Conservation (phyloP, 768 basidiomycete species). For the Paxillus rubicundulus region DNA sequence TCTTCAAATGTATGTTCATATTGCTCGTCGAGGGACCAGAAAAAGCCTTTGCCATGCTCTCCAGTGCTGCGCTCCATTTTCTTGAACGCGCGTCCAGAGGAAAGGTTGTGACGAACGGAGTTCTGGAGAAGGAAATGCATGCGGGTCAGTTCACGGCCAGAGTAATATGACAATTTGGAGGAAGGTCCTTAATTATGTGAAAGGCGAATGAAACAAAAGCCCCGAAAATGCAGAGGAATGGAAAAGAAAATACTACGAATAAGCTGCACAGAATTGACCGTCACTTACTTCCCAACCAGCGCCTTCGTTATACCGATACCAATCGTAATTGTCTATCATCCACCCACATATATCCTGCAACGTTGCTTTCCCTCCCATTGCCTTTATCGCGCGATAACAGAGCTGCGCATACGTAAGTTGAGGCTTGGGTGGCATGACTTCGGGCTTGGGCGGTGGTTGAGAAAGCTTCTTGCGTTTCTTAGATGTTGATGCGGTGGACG, state of each 20-base stretch:
- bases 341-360: conserved; percentile 89
- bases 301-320: conserved; percentile 83
- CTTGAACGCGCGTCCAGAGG: conserved; percentile 86
- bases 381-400: conserved; percentile 85
- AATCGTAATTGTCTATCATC: conserved; percentile 87
- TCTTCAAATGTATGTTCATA: conserved; percentile 67
- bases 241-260: conserved; percentile 1
- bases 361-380: conserved; percentile 81
- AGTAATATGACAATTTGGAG: background rate
- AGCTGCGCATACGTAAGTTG: conserved; percentile 88
- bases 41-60: conserved; percentile 87
- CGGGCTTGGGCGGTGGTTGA: conserved; percentile 49
- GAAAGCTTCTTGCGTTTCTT: conserved; percentile 73
- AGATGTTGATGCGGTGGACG: conserved; percentile 26
- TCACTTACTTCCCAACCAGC: conserved; percentile 83
- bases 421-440: conserved; percentile 86
- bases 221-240: background rate
- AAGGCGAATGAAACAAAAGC: too few species aligned
- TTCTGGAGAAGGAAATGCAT: conserved; percentile 48
- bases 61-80: conserved; percentile 85
- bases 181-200: background rate
- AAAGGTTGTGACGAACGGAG: conserved; percentile 94
- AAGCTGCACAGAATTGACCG: background rate
- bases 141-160: conserved; percentile 10
- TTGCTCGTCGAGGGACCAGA: conserved; percentile 87